Evolutionary conservation across 2,329 filamentous ascomycete genomes (phyloP).

Genomic region (Zymoseptoria brevis): DNA sequence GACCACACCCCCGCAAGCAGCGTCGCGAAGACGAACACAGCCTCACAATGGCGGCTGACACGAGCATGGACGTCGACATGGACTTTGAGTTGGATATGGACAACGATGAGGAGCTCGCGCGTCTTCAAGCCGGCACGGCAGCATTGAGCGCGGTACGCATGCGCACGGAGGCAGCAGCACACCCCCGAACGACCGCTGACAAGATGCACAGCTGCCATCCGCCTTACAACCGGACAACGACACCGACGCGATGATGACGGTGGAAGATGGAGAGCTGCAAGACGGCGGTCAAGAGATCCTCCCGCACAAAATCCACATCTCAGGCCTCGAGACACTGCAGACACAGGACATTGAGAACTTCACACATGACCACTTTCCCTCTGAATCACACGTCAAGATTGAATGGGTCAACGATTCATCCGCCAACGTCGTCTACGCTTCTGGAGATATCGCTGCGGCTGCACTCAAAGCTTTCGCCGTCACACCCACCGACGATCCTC

Average conservation of each 20-base stretch:
- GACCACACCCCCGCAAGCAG: not conserved
- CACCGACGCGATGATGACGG: constrained; percentile 20
- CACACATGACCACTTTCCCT: constrained; percentile 50
- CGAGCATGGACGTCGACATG: constrained; percentile 20
- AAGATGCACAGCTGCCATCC: constrained; percentile 14
- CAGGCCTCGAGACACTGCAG: constrained; percentile 72
- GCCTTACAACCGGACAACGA: constrained; percentile 17
- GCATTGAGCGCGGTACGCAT: constrained; percentile 20
- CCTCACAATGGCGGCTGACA: not conserved
- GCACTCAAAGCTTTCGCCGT: constrained; percentile 46
- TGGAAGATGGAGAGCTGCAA: constrained; percentile 29
- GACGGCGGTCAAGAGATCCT: constrained; percentile 21
- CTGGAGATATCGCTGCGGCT: constrained; percentile 44
- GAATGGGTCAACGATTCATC: constrained; percentile 96
- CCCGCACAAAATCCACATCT: constrained; percentile 69
- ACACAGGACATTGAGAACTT: constrained; percentile 74
- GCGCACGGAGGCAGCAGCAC: not conserved
- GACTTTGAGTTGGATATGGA: constrained; percentile 30
- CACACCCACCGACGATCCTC: constrained; percentile 30
- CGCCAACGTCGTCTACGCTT: constrained; percentile 73
- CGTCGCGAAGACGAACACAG: not conserved
- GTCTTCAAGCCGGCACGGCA: constrained; percentile 25
- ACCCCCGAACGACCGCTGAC: constrained; percentile 8
- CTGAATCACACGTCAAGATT: constrained; percentile 52
- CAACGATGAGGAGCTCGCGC: constrained; percentile 27